Evolutionary conservation across 305 asterid genomes (phyloP), one percentile per base, ranked within the genome.

Genomic region (Plantago coronopus): DNA sequence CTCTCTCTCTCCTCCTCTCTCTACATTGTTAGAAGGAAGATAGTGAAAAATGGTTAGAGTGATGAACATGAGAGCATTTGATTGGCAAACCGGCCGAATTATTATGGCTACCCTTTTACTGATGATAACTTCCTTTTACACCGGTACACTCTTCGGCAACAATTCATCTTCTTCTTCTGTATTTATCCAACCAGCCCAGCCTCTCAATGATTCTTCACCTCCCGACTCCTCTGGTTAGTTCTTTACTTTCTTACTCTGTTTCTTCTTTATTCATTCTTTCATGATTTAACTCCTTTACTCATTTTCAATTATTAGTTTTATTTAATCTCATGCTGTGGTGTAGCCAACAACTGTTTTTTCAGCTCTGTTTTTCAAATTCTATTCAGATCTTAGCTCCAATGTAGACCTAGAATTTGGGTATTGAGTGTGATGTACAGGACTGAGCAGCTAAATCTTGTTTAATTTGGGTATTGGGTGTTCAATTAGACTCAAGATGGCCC

Each of bases 61-160:
- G 58, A 57, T 72, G 53, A 75, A 78, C 58, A 74, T 70, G 82
- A 73, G 80, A 47, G 81, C 88, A 15, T 88, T 83, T 66, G 94
- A 88, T 84, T 85, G 91, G 88, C 80, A 80, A 70, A 54, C 75
- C 21, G 96, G 87, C 21, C 91, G 85, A 73, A 63, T 76, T 55
- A 73, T 93, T 55, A 66, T 74, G 78, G 20, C 74, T 12, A 57
- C 72, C 59, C 94, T 89, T 67, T 70, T 89, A 61, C 76, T 89
- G 67, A 85, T 83, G 91, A 75, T 82, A 3, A 91, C 75, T 74
- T 87, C 91, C 37, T 89, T 93, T 72, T 89, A 81, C 78, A 69
- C 80, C 15, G 99, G 96, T 64, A 78, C 94, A 19, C 85, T 85
- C 63, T 78, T 79, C 34, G 78, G 83, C 67, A 72, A 74, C 60